Evolutionary conservation across 306 rosid genomes (phyloP).

Genomic region (Parietaria judaica): DNA sequence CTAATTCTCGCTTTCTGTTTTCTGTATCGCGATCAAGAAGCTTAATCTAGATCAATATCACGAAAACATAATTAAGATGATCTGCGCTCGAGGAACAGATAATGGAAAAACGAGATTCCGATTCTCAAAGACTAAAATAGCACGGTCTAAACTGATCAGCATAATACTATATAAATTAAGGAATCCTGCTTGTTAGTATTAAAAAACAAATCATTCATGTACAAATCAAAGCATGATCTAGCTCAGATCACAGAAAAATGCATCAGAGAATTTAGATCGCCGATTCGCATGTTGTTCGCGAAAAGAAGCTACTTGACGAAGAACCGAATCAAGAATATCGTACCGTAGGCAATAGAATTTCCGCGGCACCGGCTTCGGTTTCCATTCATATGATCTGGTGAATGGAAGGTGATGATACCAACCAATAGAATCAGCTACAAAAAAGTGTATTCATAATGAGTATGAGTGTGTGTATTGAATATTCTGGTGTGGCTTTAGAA

Average conservation of each 20-base stretch:
- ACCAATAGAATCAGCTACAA: constrained; percentile 16
- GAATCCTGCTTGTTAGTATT: background rate
- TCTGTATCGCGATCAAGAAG: too few species aligned
- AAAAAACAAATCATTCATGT: background rate
- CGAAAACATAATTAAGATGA: background rate
- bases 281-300: background rate
- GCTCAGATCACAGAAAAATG: background rate
- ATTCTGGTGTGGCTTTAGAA: background rate
- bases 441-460: background rate
- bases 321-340: constrained; percentile 13
- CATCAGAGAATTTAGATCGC: background rate
- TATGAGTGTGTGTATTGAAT: background rate
- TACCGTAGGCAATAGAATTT: constrained; percentile 36
- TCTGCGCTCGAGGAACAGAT: background rate
- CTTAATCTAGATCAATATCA: too few species aligned
- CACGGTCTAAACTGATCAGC: too few species aligned
- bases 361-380: constrained; percentile 30
- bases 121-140: too few species aligned
- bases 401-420: background rate
- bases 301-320: constrained; percentile 3
- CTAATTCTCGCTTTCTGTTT: background rate
- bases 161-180: background rate
- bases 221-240: background rate
- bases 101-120: too few species aligned
- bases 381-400: constrained; percentile 30